phyloP scores from a whole-genome alignment of 495 filamentous ascomycete genomes.

The Talaromyces trachyspermus region DNA sequence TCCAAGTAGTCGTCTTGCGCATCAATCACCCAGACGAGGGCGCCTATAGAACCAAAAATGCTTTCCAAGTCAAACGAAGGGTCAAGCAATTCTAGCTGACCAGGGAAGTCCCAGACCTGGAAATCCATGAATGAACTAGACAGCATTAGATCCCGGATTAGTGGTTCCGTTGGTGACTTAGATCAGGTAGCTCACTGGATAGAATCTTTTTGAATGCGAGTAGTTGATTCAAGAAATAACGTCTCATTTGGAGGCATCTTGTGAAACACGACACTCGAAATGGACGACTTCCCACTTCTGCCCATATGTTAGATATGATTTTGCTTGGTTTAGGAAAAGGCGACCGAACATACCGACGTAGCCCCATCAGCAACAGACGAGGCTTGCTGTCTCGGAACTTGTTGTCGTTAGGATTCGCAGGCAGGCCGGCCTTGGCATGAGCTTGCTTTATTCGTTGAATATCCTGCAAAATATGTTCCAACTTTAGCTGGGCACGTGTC shows the following conservation, averaged over 20 bases:
- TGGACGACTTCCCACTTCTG: conserved; percentile 96
- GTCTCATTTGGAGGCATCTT: conserved; percentile 95
- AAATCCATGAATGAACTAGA: conserved; percentile 95
- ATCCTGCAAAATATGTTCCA: conserved; percentile 30
- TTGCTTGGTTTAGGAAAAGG: neutral
- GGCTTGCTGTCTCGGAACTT: conserved; percentile 58
- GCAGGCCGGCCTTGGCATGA: conserved; percentile 15
- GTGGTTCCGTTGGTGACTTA: too few relatives aligned
- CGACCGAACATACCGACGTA: conserved; percentile 62
- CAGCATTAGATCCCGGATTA: neutral
- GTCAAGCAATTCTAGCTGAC: conserved; percentile 84
- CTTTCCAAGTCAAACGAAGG: conserved; percentile 79
- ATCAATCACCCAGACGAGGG: conserved; percentile 96
- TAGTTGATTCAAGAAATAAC: conserved; percentile 88
- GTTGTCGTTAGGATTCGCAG: conserved; percentile 18
- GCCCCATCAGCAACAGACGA: conserved; percentile 86
- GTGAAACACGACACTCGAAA: conserved; percentile 94
- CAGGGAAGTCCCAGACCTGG: conserved; percentile 95
- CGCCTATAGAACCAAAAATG: conserved; percentile 88
- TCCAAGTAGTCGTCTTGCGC: conserved; percentile 96
- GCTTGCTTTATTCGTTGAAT: conserved; percentile 15
- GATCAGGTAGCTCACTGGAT: conserved; percentile 59
- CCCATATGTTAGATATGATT: neutral
- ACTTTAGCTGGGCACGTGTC: conserved; percentile 30
- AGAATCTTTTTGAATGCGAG: conserved; percentile 82